These are phyloP conservation scores for Mucor mucedo DNA, from an alignment of 371 early-diverging fungal genomes.

Conservation along the genomic window DNA sequence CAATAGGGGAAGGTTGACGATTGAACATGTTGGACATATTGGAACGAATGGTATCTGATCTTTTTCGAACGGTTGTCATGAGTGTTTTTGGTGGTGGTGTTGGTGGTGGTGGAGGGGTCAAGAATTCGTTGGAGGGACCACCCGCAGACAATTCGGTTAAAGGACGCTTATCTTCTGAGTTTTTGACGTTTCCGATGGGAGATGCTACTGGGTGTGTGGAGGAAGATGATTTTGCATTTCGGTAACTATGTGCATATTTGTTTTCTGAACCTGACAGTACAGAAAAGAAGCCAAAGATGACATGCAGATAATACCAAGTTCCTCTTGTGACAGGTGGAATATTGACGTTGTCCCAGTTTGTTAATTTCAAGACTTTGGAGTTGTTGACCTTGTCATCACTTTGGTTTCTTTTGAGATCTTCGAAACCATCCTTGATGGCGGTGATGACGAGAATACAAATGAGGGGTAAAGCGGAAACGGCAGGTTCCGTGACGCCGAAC, in stretches of 20 bases:
- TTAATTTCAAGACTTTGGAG: slow-evolving; percentile 57
- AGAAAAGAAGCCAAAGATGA: slow-evolving; percentile 37
- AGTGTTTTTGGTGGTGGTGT: slow-evolving; percentile 21
- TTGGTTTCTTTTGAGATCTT: slow-evolving; percentile 78
- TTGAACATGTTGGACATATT: slow-evolving; percentile 43
- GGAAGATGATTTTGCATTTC: slow-evolving; percentile 17
- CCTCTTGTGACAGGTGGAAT: slow-evolving; percentile 31
- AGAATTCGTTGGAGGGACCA: not conserved
- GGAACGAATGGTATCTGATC: slow-evolving; percentile 51
- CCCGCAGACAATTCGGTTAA: slow-evolving; percentile 9
- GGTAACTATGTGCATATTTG: slow-evolving; percentile 28
- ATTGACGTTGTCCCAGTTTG: slow-evolving; percentile 66
- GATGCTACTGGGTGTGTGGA: not conserved
- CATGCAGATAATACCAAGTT: slow-evolving; percentile 49
- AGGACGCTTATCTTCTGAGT: slow-evolving; percentile 20
- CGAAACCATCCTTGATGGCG: slow-evolving; percentile 88
- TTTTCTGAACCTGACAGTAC: slow-evolving; percentile 38
- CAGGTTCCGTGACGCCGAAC: slow-evolving; percentile 80
- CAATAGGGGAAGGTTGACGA: slow-evolving; percentile 7
- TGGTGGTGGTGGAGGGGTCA: slow-evolving; percentile 1
- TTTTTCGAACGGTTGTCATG: slow-evolving; percentile 40
- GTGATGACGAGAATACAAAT: slow-evolving; percentile 79
- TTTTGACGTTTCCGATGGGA: slow-evolving; percentile 7
- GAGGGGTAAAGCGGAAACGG: slow-evolving; percentile 86
- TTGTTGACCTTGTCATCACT: slow-evolving; percentile 78